Evolutionary conservation across 768 basidiomycete species (phyloP).

Genomic region (Hebeloma cylindrosporum): DNA sequence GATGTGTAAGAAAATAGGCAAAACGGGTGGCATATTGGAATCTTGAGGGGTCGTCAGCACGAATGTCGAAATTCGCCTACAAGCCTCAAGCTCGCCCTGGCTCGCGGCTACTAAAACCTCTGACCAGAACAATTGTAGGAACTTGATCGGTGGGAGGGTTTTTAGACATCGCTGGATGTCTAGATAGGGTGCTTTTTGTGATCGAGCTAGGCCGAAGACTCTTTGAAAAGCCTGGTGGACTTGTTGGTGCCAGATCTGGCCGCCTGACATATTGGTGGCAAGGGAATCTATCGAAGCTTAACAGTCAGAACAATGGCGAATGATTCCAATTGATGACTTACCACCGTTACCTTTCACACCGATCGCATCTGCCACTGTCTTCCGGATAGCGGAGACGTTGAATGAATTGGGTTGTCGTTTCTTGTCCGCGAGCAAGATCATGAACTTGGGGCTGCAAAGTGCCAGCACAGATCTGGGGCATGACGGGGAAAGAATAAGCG

Average conservation of each 20-base stretch:
- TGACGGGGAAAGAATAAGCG: slow-evolving; percentile 57
- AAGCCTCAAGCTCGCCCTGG: slow-evolving; percentile 60
- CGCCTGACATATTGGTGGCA: slow-evolving; percentile 15
- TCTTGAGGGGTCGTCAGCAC: slow-evolving; percentile 63
- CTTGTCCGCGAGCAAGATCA: slow-evolving; percentile 44
- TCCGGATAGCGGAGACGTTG: slow-evolving; percentile 33
- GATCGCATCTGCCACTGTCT: slow-evolving; percentile 38
- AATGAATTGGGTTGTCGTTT: slow-evolving; percentile 23
- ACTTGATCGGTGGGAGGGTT: slow-evolving; percentile 54
- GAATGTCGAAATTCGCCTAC: slow-evolving; percentile 66
- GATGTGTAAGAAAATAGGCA: slow-evolving; percentile 72
- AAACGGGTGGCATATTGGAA: slow-evolving; percentile 53
- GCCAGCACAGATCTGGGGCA: slow-evolving; percentile 68
- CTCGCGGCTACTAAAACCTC: slow-evolving; percentile 56
- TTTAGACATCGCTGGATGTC: slow-evolving; percentile 70
- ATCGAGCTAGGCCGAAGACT: slow-evolving; percentile 55
- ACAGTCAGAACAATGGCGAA: slow-evolving; percentile 7
- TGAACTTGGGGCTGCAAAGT: slow-evolving; percentile 58
- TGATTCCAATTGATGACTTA: slow-evolving; percentile 20
- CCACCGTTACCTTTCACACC: slow-evolving; percentile 36
- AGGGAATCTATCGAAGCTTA: slow-evolving; percentile 17
- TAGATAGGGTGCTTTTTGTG: slow-evolving; percentile 62
- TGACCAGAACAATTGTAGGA: slow-evolving; percentile 68
- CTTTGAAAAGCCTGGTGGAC: slow-evolving; percentile 56
- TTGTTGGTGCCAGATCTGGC: slow-evolving; percentile 48